phyloP scores from a whole-genome alignment of 1,284 basidiomycete genomes.

The Kwoniella shivajii region DNA sequence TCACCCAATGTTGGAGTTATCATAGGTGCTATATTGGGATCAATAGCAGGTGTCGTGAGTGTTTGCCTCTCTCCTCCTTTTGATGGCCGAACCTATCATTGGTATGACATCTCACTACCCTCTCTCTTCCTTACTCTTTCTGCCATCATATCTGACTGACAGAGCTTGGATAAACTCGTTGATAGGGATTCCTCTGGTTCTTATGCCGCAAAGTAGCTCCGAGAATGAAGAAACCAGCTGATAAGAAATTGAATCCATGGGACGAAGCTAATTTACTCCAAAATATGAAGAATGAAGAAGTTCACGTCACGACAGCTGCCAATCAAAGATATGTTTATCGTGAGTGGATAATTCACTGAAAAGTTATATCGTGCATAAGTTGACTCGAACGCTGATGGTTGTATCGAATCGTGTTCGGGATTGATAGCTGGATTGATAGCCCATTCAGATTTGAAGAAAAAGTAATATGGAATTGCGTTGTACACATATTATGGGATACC shows the following conservation, averaged over 20 bases:
- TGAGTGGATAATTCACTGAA: slow-evolving; percentile 18
- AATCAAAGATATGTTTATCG: slow-evolving; percentile 47
- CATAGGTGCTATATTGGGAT: slow-evolving; percentile 34
- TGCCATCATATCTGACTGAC: too few species aligned
- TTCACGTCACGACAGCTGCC: slow-evolving; percentile 41
- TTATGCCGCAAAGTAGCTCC: slow-evolving; percentile 21
- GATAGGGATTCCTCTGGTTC: slow-evolving; percentile 28
- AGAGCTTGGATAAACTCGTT: too few species aligned
- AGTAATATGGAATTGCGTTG: background rate
- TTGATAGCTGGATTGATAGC: slow-evolving; percentile 39
- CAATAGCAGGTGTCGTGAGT: slow-evolving; percentile 34
- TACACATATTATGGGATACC: too few species aligned
- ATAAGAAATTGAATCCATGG: slow-evolving; percentile 35
- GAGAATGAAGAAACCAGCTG: slow-evolving; percentile 6
- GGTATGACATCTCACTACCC: too few species aligned
- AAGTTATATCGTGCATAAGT: background rate
- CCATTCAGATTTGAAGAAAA: slow-evolving; percentile 35
- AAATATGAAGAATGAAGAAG: slow-evolving; percentile 42
- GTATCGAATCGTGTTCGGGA: background rate
- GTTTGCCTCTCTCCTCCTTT: too few species aligned
- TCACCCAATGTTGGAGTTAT: slow-evolving; percentile 30
- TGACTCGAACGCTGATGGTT: too few species aligned
- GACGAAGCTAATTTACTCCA: slow-evolving; percentile 42
- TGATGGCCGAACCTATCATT: too few species aligned
- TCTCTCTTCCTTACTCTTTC: too few species aligned